Evolutionary conservation across 2,329 filamentous ascomycete species (phyloP).

Genomic region (Xylaria sp.): DNA sequence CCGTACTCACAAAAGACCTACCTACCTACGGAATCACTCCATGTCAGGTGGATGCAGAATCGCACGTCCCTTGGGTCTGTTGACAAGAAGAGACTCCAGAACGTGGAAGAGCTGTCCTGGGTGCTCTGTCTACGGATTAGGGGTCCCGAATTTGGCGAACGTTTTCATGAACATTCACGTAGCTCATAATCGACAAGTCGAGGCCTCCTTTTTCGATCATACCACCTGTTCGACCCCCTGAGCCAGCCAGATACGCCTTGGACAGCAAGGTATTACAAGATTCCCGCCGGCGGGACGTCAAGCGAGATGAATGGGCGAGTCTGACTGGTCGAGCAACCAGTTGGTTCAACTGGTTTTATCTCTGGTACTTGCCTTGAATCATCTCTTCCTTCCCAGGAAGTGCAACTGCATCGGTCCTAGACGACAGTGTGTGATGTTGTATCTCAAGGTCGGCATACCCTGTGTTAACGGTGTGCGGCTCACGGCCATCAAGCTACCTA

Average conservation of each 20-base stretch:
- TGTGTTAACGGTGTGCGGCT: constrained; percentile 6
- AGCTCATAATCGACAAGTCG: constrained; percentile 6
- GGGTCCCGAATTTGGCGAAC: background rate
- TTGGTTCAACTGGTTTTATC: background rate
- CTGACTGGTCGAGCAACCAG: background rate
- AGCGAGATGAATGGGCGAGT: constrained; percentile 1
- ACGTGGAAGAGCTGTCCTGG: constrained; percentile 6
- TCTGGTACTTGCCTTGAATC: background rate
- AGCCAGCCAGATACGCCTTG: background rate
- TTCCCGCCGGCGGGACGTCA: background rate
- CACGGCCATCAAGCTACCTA: background rate
- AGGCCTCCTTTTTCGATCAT: constrained; percentile 19
- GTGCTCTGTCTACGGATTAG: background rate
- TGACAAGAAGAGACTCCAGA: constrained; percentile 10
- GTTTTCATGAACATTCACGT: constrained; percentile 3
- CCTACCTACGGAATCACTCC: too few relatives aligned
- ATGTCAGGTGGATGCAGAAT: constrained; percentile 6
- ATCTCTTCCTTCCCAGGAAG: background rate
- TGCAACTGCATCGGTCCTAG: background rate
- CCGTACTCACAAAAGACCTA: too few relatives aligned
- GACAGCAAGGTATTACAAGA: background rate
- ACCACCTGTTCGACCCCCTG: constrained; percentile 5
- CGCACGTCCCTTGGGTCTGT: constrained; percentile 12
- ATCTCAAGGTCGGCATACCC: background rate
- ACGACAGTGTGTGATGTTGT: background rate